These are phyloP conservation scores for Termitomyces eurrhizus DNA, from an alignment of 768 basidiomycete genomes.

Conservation along the genomic window DNA sequence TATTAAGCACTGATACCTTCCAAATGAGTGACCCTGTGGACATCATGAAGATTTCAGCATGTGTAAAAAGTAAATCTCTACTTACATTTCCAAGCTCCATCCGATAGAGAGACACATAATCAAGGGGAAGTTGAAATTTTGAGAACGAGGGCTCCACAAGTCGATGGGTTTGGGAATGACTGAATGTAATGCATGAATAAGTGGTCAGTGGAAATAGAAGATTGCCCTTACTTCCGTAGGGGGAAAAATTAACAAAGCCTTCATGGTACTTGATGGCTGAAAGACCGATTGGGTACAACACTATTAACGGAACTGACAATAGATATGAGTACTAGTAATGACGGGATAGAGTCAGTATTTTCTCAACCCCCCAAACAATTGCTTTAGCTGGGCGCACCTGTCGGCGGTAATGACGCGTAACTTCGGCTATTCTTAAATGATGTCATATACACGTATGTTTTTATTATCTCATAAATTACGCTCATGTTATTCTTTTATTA, in stretches of 20 bases:
- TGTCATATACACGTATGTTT: too few species aligned
- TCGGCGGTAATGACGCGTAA: too few species aligned
- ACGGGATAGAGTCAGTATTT: neutral
- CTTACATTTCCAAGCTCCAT: slow-evolving; percentile 78
- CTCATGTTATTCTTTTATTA: too few species aligned
- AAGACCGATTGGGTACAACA: slow-evolving; percentile 58
- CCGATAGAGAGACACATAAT: slow-evolving; percentile 57
- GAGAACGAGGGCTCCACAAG: slow-evolving; percentile 48
- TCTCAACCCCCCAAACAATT: too few species aligned
- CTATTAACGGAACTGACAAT: slow-evolving; percentile 54
- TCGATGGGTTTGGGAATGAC: slow-evolving; percentile 64
- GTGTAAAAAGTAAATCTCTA: neutral
- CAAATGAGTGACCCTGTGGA: slow-evolving; percentile 65
- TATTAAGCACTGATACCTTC: slow-evolving; percentile 48
- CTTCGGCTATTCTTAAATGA: too few species aligned
- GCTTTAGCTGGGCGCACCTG: neutral
- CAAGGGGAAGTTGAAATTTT: slow-evolving; percentile 58
- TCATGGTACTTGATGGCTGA: slow-evolving; percentile 70
- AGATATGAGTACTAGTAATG: slow-evolving; percentile 67
- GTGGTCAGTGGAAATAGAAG: neutral
- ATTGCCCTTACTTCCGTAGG: slow-evolving; percentile 43
- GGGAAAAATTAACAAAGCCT: slow-evolving; percentile 49
- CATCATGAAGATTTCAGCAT: neutral
- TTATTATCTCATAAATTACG: too few species aligned
- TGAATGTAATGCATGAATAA: slow-evolving; percentile 20